phyloP scores from a whole-genome alignment of 2,329 filamentous ascomycete species.

The Trichoderma guizhouense region DNA sequence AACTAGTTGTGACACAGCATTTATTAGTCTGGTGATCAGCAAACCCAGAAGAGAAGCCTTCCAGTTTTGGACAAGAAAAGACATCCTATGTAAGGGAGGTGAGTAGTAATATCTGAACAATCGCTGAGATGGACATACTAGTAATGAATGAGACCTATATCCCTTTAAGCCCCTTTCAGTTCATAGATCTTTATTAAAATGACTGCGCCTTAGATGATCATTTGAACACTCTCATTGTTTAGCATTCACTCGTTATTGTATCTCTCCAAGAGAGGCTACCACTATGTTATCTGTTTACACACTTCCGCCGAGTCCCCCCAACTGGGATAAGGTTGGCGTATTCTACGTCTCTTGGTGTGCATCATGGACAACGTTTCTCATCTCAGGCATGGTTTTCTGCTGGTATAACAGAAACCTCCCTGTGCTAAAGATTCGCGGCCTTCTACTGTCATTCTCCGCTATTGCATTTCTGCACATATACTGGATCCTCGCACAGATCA shows the following conservation, averaged over 20 bases:
- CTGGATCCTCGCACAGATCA: constrained; percentile 41
- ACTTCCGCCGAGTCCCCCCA: constrained; percentile 25
- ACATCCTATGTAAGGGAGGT: not conserved
- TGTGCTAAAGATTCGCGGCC: constrained; percentile 39
- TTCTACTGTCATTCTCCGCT: constrained; percentile 35
- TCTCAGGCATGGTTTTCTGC: constrained; percentile 37
- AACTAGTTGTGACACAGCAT: not conserved
- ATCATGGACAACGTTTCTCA: constrained; percentile 29
- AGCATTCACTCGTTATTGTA: not conserved
- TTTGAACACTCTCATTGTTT: not conserved
- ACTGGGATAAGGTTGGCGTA: constrained; percentile 29
- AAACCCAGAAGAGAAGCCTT: not conserved
- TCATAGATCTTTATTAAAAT: not conserved
- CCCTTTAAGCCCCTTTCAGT: not conserved
- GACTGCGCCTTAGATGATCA: not conserved
- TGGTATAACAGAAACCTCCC: constrained; percentile 32
- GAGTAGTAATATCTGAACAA: not conserved
- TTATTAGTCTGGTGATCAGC: not conserved
- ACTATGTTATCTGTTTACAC: constrained; percentile 30
- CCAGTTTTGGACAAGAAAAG: not conserved
- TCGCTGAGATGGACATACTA: not conserved
- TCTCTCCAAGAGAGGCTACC: not conserved
- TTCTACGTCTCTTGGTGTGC: constrained; percentile 30
- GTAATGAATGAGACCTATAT: not conserved
- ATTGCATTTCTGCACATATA: constrained; percentile 38